phyloP scores from a whole-genome alignment of 2,329 filamentous ascomycete genomes.

The Phyllosticta capitalensis region DNA sequence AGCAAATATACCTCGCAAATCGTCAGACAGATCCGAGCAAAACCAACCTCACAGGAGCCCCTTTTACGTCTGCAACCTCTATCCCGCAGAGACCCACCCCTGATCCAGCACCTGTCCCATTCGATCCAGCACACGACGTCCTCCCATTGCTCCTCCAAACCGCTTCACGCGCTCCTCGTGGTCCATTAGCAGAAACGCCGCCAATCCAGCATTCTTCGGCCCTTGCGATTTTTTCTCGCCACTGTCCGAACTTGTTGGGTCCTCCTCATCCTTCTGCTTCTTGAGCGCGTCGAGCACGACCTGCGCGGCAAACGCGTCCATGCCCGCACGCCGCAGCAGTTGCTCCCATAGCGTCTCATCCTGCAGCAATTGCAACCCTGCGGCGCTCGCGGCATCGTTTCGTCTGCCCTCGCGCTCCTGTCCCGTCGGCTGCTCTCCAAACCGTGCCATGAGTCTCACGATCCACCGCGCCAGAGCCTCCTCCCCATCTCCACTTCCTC shows the following conservation, averaged over 20 bases:
- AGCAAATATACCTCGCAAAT: background rate
- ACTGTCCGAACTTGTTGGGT: too few species aligned
- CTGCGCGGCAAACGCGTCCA: conserved; percentile 67
- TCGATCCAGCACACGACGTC: conserved; percentile 42
- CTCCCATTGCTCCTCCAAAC: conserved; percentile 48
- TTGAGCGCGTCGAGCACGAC: conserved; percentile 45
- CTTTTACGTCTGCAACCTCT: conserved; percentile 17
- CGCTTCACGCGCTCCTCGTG: conserved; percentile 36
- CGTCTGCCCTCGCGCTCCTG: conserved; percentile 3
- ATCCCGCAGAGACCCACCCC: conserved; percentile 34
- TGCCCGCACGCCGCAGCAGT: conserved; percentile 54
- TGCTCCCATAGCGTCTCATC: conserved; percentile 59
- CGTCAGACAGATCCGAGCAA: background rate
- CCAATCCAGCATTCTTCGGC: conserved; percentile 32
- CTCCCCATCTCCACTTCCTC: conserved; percentile 27
- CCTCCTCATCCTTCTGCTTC: background rate
- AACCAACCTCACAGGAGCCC: background rate
- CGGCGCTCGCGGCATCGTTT: background rate
- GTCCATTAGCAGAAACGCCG: conserved; percentile 49
- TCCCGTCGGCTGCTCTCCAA: conserved; percentile 23
- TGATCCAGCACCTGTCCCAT: conserved; percentile 45
- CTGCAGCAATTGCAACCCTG: conserved; percentile 31
- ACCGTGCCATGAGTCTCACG: conserved; percentile 21
- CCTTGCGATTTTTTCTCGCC: background rate
- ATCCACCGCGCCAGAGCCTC: conserved; percentile 26